Conservation (phyloP, 2,329 filamentous ascomycete genomes). For the Nothopassalora personata region DNA sequence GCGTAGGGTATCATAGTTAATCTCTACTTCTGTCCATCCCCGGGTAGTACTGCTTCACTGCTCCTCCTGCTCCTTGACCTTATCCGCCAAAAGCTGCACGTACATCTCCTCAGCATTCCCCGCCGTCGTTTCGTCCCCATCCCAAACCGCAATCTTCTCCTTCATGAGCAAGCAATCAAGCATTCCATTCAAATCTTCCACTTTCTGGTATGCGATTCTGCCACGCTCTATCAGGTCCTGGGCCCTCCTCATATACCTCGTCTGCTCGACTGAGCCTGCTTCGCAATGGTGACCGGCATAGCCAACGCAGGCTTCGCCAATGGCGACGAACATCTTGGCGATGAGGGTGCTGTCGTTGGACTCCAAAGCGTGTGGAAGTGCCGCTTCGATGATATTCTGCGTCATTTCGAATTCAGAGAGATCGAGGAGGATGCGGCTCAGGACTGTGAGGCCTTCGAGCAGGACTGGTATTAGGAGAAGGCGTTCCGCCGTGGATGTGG, state of each 20-base stretch:
- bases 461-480: conserved; percentile 63
- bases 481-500: conserved; percentile 67
- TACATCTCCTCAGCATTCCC: conserved; percentile 23
- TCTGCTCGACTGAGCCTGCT: conserved; percentile 24
- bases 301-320: conserved; percentile 76
- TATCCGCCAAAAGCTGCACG: conserved; percentile 13
- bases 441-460: conserved; percentile 64
- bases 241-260: conserved; percentile 24
- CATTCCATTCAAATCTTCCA: conserved; percentile 65
- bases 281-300: conserved; percentile 55
- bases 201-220: conserved; percentile 53
- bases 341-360: conserved; percentile 58
- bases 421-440: conserved; percentile 64
- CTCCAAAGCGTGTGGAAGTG: conserved; percentile 69
- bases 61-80: not conserved
- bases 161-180: conserved; percentile 80
- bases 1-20: not conserved
- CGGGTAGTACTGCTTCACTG: not conserved
- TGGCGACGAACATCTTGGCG: conserved; percentile 61
- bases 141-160: conserved; percentile 66
- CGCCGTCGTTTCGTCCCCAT: conserved; percentile 49
- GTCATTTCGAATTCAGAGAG: conserved; percentile 67
- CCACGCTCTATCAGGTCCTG: conserved; percentile 28
- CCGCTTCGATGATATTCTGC: conserved; percentile 57
- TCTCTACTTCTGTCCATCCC: not conserved